Base-by-base conservation (phyloP, 345 rosid species). In the Carallia pectinifolia region DNA sequence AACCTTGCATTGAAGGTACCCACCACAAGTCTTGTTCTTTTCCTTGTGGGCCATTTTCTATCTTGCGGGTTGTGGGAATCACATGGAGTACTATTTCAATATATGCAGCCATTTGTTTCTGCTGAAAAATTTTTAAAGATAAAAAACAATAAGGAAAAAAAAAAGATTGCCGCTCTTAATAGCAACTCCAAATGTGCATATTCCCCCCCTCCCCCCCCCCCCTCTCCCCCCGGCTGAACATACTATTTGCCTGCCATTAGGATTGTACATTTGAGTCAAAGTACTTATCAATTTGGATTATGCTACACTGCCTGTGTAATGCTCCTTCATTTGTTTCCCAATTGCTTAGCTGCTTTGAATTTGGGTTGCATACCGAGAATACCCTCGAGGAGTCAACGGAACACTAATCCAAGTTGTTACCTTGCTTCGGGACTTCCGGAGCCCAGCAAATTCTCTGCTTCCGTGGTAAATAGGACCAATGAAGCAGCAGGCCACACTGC, bases 1-100 rank as follows among this genome's bases (percentile, higher is more conserved):
- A 71, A 58, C 94, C 94, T 64, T 89, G 91, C 67, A 82, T 87
- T 76, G 94, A 89, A 89, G 94, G 94, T 89, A 85, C 72, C 58
- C 53, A 15, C n/a, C 31, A 23, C 23, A 29, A 2, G 53, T 58
- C 8, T 62, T 33, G 10, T 58, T 30, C 30, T 39, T 33, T 63
- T 38, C 61, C 23, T 44, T 44, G 47, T 12, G 48, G 48, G 48
- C 10, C 18, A 47, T 66, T 44, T 34, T 56, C 18, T 4, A 33
- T 33, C 34, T 1, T 48, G 52, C 61, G 62, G 52, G 62, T 66
- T 48, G 30, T 40, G n/a, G 64, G 27, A 27, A 31, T 71, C 55
- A 7, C 38, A 67, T 61, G 19, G 13, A 58, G 55, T 62, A 66
- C 53, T 29, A 52, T 60, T 36, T 52, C 53, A 40, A 53, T 71